Base-by-base conservation (phyloP, 768 basidiomycete species). In the Serendipita vermifera region DNA sequence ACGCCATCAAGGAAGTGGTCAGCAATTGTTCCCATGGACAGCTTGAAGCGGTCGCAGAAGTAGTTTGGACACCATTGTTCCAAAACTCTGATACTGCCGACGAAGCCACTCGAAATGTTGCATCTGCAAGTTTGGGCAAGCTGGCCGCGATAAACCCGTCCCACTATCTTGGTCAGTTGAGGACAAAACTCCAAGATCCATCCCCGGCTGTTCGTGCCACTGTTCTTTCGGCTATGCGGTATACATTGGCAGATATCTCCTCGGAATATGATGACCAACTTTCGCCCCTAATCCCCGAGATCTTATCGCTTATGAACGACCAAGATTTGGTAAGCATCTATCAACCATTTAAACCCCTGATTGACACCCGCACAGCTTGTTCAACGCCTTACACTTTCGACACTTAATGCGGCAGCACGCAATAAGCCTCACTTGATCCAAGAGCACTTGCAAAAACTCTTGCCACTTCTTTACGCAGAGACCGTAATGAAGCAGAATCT, bases 111-210 rank as follows among this genome's bases (percentile, higher is more conserved):
- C 75, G 93, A 51, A 97, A 96, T 65, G 89, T 97, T 33, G 90
- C 93, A 24, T 92, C 96, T 41, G 93, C 94, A 2, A 97, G 93
- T 66, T 77, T 99, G 15, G 96, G 96, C 32, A 96, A 97, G 68
- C 75, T 99, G 29, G 93, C 92, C 0, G 88, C 87, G 0, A 87
- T 89, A 0, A 86, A 92, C 57, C 92, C 96, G 3, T 81, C 83
- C 0, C 82, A 82, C 62, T 99, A 94, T 67, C 75, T 98, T 15
- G 89, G 91, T 2, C 89, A 96, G 63, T 79, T 99, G 7, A 92
- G 97, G 64, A 87, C 87, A 65, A 59, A 79, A 39, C 82, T 88
- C 64, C 73, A 67, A 29, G 86, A 90, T 61, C 66, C 72, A 15
- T 82, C 79, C 62, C 76, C 86, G 2, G 75, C 82, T 17, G 80